phyloP scores from a whole-genome alignment of 2,329 filamentous ascomycete genomes.

The Monilinia aucupariae region DNA sequence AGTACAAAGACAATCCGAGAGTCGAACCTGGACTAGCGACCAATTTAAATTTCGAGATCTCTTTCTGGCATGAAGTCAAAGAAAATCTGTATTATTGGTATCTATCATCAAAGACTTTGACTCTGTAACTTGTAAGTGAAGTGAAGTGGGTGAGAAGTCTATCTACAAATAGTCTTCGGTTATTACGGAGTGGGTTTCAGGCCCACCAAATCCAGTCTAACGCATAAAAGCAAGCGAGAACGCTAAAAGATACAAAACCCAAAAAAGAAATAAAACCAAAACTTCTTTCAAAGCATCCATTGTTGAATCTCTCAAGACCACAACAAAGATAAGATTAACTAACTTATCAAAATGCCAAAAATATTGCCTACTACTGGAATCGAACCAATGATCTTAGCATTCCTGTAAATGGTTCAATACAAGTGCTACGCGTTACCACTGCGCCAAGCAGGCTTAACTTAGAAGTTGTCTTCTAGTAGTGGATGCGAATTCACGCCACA shows the following conservation, averaged over 20 bases:
- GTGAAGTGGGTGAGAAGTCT: not conserved
- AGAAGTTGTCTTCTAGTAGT: slow-evolving; percentile 1
- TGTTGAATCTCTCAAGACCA: not conserved
- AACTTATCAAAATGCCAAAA: not conserved
- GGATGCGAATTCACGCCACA: accelerated
- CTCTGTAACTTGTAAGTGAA: not conserved
- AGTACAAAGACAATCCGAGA: not conserved
- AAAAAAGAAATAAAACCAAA: not conserved
- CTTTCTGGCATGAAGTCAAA: not conserved
- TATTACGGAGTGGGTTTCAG: not conserved
- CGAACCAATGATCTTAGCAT: slow-evolving; percentile 16
- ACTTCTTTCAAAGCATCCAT: not conserved
- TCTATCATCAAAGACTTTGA: not conserved
- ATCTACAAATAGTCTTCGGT: not conserved
- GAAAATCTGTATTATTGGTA: not conserved
- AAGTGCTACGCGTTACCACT: slow-evolving; percentile 16
- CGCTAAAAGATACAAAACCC: not conserved
- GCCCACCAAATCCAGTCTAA: not conserved
- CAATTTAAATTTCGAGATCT: not conserved
- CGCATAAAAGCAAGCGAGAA: not conserved
- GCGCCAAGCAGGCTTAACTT: slow-evolving; percentile 9
- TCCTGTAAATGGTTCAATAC: not conserved
- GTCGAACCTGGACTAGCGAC: not conserved
- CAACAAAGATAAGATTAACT: not conserved
- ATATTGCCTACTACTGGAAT: slow-evolving; percentile 10